Evolutionary conservation across 2,329 filamentous ascomycete genomes (phyloP).

Genomic region (Botryotinia globosa): DNA sequence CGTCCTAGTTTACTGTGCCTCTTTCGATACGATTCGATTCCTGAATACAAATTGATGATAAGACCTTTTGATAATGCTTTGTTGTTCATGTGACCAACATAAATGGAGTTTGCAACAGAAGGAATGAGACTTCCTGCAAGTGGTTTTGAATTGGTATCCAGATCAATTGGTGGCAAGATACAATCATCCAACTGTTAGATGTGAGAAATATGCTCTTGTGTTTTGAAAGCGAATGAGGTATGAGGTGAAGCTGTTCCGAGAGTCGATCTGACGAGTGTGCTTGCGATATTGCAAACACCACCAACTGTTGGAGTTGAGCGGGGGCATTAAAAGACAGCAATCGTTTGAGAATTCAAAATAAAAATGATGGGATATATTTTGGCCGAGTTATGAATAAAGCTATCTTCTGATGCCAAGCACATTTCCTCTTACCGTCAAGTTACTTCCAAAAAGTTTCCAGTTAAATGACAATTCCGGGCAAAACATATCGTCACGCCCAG

Average conservation of each 20-base stretch:
- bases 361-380: no score
- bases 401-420: background rate
- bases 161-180: background rate
- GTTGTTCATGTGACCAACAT: background rate
- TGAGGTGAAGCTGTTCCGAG: background rate
- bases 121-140: no score
- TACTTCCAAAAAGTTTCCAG: rapidly evolving
- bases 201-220: background rate
- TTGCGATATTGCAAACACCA: background rate
- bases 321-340: background rate
- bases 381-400: no score
- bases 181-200: background rate
- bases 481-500: rapidly evolving
- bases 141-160: no score
- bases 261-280: no score
- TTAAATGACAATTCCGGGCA: background rate
- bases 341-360: background rate
- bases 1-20: background rate
- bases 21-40: rapidly evolving
- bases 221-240: background rate
- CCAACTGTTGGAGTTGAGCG: background rate
- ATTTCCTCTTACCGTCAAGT: background rate
- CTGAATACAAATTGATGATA: rapidly evolving
- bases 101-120: background rate
- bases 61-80: background rate